Conservation (phyloP, 2,329 filamentous ascomycete species). For the Chrysosporium keratinophilum region DNA sequence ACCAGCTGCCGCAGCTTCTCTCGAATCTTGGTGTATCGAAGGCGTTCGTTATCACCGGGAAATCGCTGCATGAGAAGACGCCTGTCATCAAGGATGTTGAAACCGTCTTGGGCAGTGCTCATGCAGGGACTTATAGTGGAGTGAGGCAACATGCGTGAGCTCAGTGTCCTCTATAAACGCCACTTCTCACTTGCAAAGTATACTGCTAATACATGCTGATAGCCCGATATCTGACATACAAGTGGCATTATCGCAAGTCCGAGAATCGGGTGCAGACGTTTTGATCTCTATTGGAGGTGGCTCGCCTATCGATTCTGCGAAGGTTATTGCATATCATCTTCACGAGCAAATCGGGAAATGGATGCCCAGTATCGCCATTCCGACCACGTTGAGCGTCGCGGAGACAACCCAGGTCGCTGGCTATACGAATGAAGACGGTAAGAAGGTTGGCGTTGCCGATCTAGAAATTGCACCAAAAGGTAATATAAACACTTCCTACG, state of each 20-base stretch:
- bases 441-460: slow-evolving; percentile 16
- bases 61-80: slow-evolving; percentile 15
- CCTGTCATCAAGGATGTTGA: slow-evolving; percentile 15
- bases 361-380: slow-evolving; percentile 14
- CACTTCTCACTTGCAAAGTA: not conserved
- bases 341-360: slow-evolving; percentile 11
- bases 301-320: slow-evolving; percentile 16
- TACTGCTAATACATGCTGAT: not conserved
- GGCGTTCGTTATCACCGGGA: slow-evolving; percentile 16
- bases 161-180: not conserved
- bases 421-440: slow-evolving; percentile 13
- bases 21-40: slow-evolving; percentile 13
- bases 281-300: slow-evolving; percentile 15
- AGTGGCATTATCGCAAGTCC: slow-evolving; percentile 4
- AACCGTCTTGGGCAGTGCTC: slow-evolving; percentile 3
- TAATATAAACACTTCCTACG: slow-evolving; percentile 7
- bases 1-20: slow-evolving; percentile 10
- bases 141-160: slow-evolving; percentile 15
- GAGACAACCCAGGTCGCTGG: slow-evolving; percentile 15
- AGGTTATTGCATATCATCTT: slow-evolving; percentile 14
- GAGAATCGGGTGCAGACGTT: slow-evolving; percentile 12
- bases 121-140: slow-evolving; percentile 14
- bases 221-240: slow-evolving; percentile 15
- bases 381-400: slow-evolving; percentile 16
- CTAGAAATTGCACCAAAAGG: slow-evolving; percentile 20